Evolutionary conservation across 306 rosid genomes (phyloP).

Genomic region (Rosa chinensis): DNA sequence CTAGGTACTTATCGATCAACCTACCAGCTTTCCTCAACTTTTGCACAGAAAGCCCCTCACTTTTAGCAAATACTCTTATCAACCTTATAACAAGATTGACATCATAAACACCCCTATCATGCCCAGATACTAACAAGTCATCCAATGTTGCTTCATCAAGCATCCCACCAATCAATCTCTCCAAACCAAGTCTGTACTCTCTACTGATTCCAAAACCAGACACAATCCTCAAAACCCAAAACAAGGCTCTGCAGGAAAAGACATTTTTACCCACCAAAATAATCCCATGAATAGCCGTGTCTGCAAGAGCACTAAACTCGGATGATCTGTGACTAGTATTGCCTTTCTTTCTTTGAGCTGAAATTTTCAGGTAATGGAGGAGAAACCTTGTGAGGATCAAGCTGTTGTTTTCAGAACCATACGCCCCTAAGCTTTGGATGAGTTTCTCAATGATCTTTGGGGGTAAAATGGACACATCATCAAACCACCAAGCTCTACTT

Average conservation of each 20-base stretch:
- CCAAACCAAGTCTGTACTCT: constrained; percentile 51
- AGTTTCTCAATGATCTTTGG: constrained; percentile 62
- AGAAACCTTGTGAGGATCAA: constrained; percentile 63
- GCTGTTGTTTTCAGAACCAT: constrained; percentile 45
- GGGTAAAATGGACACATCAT: constrained; percentile 59
- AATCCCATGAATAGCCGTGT: constrained; percentile 62
- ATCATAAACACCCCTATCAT: constrained; percentile 57
- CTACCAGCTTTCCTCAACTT: constrained; percentile 66
- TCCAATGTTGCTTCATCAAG: constrained; percentile 68
- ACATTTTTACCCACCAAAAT: constrained; percentile 38
- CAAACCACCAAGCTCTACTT: constrained; percentile 73
- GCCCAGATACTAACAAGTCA: constrained; percentile 59
- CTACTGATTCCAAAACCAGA: constrained; percentile 51
- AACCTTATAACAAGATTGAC: constrained; percentile 67
- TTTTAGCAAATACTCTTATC: constrained; percentile 45
- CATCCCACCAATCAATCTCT: constrained; percentile 66
- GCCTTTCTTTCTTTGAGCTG: constrained; percentile 34
- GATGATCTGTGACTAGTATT: constrained; percentile 8
- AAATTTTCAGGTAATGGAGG: constrained; percentile 55
- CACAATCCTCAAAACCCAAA: constrained; percentile 61
- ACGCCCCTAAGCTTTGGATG: constrained; percentile 44
- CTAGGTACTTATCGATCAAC: constrained; percentile 61
- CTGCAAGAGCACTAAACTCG: constrained; percentile 55
- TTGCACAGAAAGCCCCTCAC: constrained; percentile 29
- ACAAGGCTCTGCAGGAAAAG: constrained; percentile 67